Percentiles rank a stretch among this genome's conserved stretches.
phyloP scores from a whole-genome alignment of 164 flowering plant genomes.

The Aristolochia fimbriata region DNA sequence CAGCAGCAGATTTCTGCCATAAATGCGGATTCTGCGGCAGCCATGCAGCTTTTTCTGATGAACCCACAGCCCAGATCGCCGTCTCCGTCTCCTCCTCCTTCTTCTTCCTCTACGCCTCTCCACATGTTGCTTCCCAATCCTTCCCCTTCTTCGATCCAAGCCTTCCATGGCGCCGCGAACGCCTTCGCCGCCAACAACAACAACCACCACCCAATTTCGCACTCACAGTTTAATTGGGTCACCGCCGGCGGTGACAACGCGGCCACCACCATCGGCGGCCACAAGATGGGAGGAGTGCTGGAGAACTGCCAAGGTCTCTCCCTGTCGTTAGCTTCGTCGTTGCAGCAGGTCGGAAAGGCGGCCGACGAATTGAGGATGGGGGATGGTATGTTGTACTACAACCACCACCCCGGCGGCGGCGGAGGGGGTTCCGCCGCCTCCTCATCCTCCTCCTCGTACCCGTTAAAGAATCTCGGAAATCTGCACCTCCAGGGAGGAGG shows the following conservation, averaged over 20 bases:
- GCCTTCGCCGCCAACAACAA: not conserved
- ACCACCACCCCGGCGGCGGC: constrained; percentile 15
- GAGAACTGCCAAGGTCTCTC: constrained; percentile 71
- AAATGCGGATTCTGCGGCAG: constrained; percentile 62
- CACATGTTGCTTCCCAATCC: constrained; percentile 48
- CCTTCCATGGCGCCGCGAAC: constrained; percentile 8
- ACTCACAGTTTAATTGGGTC: constrained; percentile 22
- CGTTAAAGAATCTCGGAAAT: constrained; percentile 23
- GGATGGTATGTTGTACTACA: constrained; percentile 37
- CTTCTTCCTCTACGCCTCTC: constrained; percentile 28
- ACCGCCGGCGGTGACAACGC: constrained; percentile 4
- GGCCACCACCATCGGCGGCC: constrained; percentile 6
- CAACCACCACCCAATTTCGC: not conserved
- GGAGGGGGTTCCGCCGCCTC: not conserved
- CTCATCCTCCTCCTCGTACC: constrained; percentile 19
- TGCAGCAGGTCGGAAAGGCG: constrained; percentile 59
- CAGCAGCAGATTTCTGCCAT: constrained; percentile 50
- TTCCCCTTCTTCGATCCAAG: constrained; percentile 19
- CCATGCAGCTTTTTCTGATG: constrained; percentile 94
- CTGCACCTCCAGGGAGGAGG: too few relatives aligned
- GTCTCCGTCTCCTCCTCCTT: constrained; percentile 18
- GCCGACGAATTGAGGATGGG: constrained; percentile 54
- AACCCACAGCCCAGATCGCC: constrained; percentile 69
- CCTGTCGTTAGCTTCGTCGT: constrained; percentile 52
- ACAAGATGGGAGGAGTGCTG: constrained; percentile 28